Conservation (phyloP, 140 eudicot genomes). For the Senecio squalidus region DNA sequence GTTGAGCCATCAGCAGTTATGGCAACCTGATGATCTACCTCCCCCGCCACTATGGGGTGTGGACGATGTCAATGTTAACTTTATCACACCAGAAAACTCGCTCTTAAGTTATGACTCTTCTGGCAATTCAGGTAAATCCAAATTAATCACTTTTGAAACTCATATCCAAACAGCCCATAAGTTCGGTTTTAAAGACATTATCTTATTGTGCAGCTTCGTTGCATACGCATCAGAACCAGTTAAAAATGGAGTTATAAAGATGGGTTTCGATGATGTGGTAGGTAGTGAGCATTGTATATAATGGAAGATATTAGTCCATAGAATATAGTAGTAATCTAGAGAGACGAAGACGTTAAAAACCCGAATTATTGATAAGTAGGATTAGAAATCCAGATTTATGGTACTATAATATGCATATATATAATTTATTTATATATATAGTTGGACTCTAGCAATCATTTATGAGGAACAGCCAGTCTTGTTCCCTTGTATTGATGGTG, state of each 20-base stretch:
- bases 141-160: neutral
- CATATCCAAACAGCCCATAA: neutral
- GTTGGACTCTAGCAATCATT: conserved; percentile 23
- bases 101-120: conserved; percentile 64
- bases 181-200: neutral
- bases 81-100: conserved; percentile 56
- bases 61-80: conserved; percentile 54
- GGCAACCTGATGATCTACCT: conserved; percentile 49
- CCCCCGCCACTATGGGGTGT: conserved; percentile 67
- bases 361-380: conserved; percentile 23
- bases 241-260: conserved; percentile 86
- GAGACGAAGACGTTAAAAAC: conserved; percentile 17
- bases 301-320: conserved; percentile 29
- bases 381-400: conserved; percentile 20
- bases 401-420: conserved; percentile 21
- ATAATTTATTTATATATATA: conserved; percentile 10
- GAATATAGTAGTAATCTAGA: conserved; percentile 30
- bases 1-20: conserved; percentile 43
- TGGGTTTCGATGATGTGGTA: conserved; percentile 8
- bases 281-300: conserved; percentile 47
- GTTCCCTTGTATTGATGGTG: conserved; percentile 14
- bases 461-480: conserved; percentile 8
- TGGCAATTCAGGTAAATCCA: conserved; percentile 63
- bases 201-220: conserved; percentile 44
- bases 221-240: conserved; percentile 73